Evolutionary conservation across 495 filamentous ascomycete genomes (phyloP).

Genomic region (Cryomyces minteri): DNA sequence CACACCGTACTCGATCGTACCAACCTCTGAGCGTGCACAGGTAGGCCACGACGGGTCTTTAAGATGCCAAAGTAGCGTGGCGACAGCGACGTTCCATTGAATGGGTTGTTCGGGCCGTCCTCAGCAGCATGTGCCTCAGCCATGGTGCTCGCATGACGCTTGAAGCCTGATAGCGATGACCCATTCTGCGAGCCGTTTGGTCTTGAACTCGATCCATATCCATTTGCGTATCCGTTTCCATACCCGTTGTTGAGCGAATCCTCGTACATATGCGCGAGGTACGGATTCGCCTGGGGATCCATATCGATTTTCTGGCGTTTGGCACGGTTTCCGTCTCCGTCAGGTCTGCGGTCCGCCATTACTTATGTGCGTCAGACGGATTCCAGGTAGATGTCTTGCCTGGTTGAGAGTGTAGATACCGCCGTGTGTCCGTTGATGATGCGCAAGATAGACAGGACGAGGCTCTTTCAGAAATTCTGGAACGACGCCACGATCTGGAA

Average conservation of each 20-base stretch:
- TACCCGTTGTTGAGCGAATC: constrained; percentile 25
- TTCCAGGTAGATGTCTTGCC: background rate
- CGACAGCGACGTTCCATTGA: constrained; percentile 58
- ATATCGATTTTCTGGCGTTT: constrained; percentile 30
- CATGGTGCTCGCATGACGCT: constrained; percentile 68
- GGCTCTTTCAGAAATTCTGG: too few species aligned
- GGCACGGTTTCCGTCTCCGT: constrained; percentile 18
- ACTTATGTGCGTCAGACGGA: constrained; percentile 14
- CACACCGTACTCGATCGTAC: constrained; percentile 8
- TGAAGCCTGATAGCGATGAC: constrained; percentile 40
- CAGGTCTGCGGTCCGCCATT: constrained; percentile 18
- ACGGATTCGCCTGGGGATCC: constrained; percentile 53
- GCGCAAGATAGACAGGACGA: too few species aligned
- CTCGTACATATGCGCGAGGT: constrained; percentile 80
- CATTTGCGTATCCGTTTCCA: constrained; percentile 11
- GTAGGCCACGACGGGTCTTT: constrained; percentile 63
- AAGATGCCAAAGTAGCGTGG: constrained; percentile 78
- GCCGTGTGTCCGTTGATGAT: too few species aligned
- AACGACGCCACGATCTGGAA: too few species aligned
- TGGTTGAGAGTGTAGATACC: too few species aligned
- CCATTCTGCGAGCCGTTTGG: constrained; percentile 11
- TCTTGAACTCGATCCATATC: too few species aligned
- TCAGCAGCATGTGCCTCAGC: constrained; percentile 54
- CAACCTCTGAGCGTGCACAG: constrained; percentile 76
- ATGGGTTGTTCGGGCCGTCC: constrained; percentile 69